Evolutionary conservation across 2,329 filamentous ascomycete genomes (phyloP), one percentile per base, ranked within the genome.

Genomic region (Trichophyton rubrum): DNA sequence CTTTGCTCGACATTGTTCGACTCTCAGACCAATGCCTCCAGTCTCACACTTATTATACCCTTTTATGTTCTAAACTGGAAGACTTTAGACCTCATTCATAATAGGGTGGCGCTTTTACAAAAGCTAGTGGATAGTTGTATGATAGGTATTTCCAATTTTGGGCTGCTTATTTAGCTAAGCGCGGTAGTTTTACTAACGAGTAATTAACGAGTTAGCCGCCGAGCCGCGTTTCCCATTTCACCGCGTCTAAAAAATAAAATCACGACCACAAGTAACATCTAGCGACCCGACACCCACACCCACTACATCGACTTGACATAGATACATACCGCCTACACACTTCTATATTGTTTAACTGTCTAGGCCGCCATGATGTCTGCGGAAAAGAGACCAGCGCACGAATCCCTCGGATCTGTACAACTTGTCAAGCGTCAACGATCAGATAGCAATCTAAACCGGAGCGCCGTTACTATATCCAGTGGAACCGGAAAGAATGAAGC

Each of bases 381-480:
- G 64, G 91, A 95, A 75, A 97, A 99, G 78, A 85, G 93, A 71
- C 88, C 90, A 62, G 90, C 91, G n/a, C 85, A 88, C 63, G 87
- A 88, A 67, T 87, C 89, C 63, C 92, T 92, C 67, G 84, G 86
- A 24, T 85, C 85, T 7, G 73, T 64, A 56, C 89, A 95, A 74
- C 81, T 92, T 67, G 87, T 97, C 64, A 99, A 97, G 79, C 82
- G 92, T 72, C 90, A 92, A 72, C 95, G 93, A 72, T 82, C 84
- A 61, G 82, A 84, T 66, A 78, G 76, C 64, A 79, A 82, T 64
- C 72, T 74, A 60, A 76, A 74, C 62, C 75, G 74, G 68, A 81
- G 78, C 68, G 78, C 81, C 60, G 77, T 85, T 59, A 78, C 84
- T 43, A 75, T 84, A 45, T 77, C 80, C 30, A 84, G 83, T 70